phyloP scores from a whole-genome alignment of 2,329 filamentous ascomycete species.

The Nemania sp. region DNA sequence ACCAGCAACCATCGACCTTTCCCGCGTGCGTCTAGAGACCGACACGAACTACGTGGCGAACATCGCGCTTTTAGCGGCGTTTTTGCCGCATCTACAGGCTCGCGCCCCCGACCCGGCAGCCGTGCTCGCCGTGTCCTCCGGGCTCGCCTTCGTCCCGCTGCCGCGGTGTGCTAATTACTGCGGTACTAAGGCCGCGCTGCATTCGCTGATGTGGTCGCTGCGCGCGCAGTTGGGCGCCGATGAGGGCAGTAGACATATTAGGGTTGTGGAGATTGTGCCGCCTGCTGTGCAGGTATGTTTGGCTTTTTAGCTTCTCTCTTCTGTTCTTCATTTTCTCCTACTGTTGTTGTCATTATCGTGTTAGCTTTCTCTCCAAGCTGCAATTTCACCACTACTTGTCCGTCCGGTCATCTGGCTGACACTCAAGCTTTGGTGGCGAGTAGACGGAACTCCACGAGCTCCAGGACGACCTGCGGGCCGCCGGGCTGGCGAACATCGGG shows the following conservation, averaged over 20 bases:
- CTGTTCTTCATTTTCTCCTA: not conserved
- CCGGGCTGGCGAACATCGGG: constrained; percentile 41
- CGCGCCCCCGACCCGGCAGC: constrained; percentile 26
- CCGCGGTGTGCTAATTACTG: constrained; percentile 54
- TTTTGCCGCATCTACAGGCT: constrained; percentile 49
- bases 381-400: too few relatives aligned
- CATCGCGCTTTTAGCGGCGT: constrained; percentile 48
- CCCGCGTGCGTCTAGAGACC: constrained; percentile 46
- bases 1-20: constrained; percentile 43
- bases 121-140: constrained; percentile 45
- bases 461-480: constrained; percentile 42
- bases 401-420: too few relatives aligned
- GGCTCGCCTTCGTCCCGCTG: constrained; percentile 52
- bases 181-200: constrained; percentile 57
- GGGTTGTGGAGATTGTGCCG: constrained; percentile 54
- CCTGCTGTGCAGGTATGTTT: constrained; percentile 42
- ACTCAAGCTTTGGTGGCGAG: not conserved
- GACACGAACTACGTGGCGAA: constrained; percentile 53
- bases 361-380: not conserved
- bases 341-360: not conserved
- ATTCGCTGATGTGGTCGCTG: constrained; percentile 50
- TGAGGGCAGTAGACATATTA: constrained; percentile 36
- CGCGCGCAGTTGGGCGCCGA: constrained; percentile 45
- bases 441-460: constrained; percentile 32
- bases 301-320: not conserved